Percentiles rank a stretch among this genome's conserved stretches.
These are phyloP conservation scores for Arabidopsis hybrid DNA, from an alignment of 441 rosid species.

Conservation along the genomic window DNA sequence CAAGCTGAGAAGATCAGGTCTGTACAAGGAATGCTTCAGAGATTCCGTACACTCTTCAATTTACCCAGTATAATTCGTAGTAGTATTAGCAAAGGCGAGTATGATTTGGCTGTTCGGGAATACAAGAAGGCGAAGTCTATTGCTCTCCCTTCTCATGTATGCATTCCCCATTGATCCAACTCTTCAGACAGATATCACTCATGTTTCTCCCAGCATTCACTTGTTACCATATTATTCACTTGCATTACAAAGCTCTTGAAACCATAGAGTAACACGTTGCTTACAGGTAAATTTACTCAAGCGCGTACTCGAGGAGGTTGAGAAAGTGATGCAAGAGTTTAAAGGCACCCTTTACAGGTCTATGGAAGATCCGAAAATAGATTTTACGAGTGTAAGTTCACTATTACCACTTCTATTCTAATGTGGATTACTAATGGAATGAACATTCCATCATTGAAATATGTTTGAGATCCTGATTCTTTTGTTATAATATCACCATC, in stretches of 20 bases:
- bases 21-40: conserved; percentile 99
- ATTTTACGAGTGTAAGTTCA: conserved; percentile 76
- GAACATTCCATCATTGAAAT: conserved; percentile 19
- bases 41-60: conserved; percentile 91
- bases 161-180: conserved; percentile 35
- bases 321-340: conserved; percentile 93
- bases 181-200: conserved; percentile 11
- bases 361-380: conserved; percentile 97
- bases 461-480: not conserved
- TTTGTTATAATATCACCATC: conserved; percentile 13
- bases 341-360: conserved; percentile 90
- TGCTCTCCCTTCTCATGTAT: conserved; percentile 95
- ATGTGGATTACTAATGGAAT: not conserved
- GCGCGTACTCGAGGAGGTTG: conserved; percentile 98
- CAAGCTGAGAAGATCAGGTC: conserved; percentile 99
- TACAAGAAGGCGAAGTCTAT: conserved; percentile 98
- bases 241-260: conserved; percentile 25
- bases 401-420: conserved; percentile 9
- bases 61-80: conserved; percentile 92
- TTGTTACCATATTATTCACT: not conserved
- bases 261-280: conserved; percentile 21
- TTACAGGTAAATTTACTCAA: conserved; percentile 91
- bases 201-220: conserved; percentile 15
- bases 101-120: conserved; percentile 96
- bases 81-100: conserved; percentile 93